Percentiles rank a stretch among this genome's conserved stretches.
Evolutionary conservation across 805 yeast species (phyloP).

Genomic region (Wickerhamiella vanderwaltii): DNA sequence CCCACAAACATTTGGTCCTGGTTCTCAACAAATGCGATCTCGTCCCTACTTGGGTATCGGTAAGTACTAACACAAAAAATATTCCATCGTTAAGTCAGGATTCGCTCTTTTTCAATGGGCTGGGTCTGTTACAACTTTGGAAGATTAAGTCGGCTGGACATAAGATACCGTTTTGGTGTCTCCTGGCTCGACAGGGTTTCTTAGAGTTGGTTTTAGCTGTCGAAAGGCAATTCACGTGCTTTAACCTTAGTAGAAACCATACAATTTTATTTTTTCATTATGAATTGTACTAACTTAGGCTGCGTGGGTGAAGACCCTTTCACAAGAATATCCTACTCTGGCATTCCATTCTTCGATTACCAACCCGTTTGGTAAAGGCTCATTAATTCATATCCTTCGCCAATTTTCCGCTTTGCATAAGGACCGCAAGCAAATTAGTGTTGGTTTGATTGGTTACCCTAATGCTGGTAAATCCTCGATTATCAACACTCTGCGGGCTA

Average conservation of each 20-base stretch:
- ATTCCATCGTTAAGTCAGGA: constrained; percentile 61
- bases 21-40: constrained; percentile 95
- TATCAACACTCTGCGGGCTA: constrained; percentile 82
- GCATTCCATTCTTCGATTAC: constrained; percentile 98
- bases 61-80: constrained; percentile 40
- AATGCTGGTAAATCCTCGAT: constrained; percentile 97
- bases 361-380: constrained; percentile 95
- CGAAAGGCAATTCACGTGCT: constrained; percentile 22
- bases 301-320: constrained; percentile 94
- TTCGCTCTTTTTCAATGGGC: constrained; percentile 33
- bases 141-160: constrained; percentile 55
- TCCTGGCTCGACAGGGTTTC: constrained; percentile 39
- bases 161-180: constrained; percentile 40
- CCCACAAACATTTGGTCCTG: constrained; percentile 90
- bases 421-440: constrained; percentile 92
- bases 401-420: constrained; percentile 84
- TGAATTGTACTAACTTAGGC: constrained; percentile 49
- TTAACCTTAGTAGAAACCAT: constrained; percentile 81
- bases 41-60: constrained; percentile 99
- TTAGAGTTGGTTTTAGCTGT: constrained; percentile 65
- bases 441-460: constrained; percentile 96
- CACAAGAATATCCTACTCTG: constrained; percentile 83
- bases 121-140: constrained; percentile 98
- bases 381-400: constrained; percentile 81
- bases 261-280: constrained; percentile 34